Percentiles rank a stretch among this genome's conserved stretches.
phyloP scores from a whole-genome alignment of 352 stramenopile genomes.

The Globisporangium canariense region DNA sequence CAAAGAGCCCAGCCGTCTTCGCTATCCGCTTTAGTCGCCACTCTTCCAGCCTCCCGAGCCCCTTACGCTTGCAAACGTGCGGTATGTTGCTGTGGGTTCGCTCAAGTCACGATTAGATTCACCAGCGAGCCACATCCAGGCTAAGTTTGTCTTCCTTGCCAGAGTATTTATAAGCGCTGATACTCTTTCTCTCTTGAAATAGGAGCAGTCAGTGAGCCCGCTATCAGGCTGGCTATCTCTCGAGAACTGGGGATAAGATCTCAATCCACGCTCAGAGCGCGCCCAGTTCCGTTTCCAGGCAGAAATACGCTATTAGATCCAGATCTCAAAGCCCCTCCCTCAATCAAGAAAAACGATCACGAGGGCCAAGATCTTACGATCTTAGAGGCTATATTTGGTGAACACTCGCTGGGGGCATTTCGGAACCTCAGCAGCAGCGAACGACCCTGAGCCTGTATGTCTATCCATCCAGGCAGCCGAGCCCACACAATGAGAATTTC shows the following conservation, averaged over 20 bases:
- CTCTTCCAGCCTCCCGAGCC: no score
- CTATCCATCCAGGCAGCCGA: neutral
- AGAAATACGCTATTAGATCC: neutral
- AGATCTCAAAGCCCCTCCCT: neutral
- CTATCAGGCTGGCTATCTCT: neutral
- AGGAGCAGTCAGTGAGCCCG: no score
- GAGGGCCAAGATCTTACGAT: neutral
- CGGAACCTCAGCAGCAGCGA: neutral
- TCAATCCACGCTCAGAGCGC: neutral
- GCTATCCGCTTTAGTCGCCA: no score
- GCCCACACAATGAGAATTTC: slow-evolving; percentile 12
- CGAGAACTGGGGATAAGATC: neutral
- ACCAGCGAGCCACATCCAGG: no score
- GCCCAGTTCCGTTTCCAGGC: neutral
- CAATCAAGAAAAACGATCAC: neutral
- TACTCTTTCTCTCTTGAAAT: no score
- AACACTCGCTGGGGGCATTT: neutral
- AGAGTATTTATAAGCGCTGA: no score
- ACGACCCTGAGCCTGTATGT: neutral
- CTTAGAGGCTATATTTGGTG: slow-evolving; percentile 6
- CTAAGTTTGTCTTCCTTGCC: no score
- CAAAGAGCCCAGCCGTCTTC: no score
- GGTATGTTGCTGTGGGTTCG: no score
- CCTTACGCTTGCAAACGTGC: no score
- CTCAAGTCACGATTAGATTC: no score